Conservation (phyloP, 345 rosid species). For the Salix brachista region DNA sequence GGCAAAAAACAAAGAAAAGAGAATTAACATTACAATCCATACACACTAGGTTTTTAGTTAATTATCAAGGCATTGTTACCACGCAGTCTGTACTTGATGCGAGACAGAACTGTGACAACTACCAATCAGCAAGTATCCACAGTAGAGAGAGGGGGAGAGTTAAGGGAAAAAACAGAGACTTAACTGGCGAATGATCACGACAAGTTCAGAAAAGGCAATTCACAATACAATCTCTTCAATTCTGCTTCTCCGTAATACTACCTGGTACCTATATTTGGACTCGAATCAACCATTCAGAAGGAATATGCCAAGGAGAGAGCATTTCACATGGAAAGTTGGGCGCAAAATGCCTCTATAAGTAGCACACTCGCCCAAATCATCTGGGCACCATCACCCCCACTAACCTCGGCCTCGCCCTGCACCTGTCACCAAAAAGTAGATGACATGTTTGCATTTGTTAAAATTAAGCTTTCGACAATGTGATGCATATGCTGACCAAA, state of each 20-base stretch:
- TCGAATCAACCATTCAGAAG: background rate
- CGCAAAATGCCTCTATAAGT: conserved; percentile 36
- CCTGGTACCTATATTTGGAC: background rate
- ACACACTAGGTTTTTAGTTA: too few species aligned
- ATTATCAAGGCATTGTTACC: too few species aligned
- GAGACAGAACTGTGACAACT: background rate
- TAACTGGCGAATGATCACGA: background rate
- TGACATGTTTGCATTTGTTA: background rate
- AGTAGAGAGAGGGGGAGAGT: background rate
- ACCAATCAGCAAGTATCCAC: background rate
- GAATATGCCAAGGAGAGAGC: background rate
- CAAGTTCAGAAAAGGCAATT: background rate
- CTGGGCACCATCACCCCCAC: background rate
- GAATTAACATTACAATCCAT: too few species aligned
- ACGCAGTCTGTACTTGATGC: background rate
- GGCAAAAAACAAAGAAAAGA: too few species aligned
- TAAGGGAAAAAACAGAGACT: background rate
- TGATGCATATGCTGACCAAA: background rate
- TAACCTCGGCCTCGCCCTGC: conserved; percentile 61
- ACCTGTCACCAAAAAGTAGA: conserved; percentile 22
- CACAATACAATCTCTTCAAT: background rate
- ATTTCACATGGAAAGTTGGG: conserved; percentile 17
- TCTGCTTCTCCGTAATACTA: background rate
- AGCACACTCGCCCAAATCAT: conserved; percentile 20
- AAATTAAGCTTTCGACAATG: background rate